Evolutionary conservation across 371 early-diverging fungal genomes (phyloP), one percentile per base, ranked within the genome.

Genomic region (Cokeromyces recurvatus): DNA sequence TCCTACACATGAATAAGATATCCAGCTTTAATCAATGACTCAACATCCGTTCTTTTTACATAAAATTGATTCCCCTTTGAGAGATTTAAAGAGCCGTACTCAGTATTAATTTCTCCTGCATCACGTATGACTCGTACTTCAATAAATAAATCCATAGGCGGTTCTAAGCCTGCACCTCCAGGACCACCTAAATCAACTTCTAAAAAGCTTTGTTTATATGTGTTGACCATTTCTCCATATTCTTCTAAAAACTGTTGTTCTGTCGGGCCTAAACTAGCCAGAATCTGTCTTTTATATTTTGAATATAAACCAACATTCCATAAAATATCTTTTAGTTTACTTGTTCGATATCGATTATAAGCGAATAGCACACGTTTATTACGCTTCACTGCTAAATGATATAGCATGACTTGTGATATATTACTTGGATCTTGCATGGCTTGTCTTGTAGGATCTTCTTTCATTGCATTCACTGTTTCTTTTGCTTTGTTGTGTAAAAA

Each of bases 361-460:
- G 91, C 91, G 59, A 95, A 82, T n/a, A 95, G 66, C 12, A 88
- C 82, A 2, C 93, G 87, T 43, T 92, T 93, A 78, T 89, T 90
- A 24, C 94, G 76, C 38, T 77, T 74, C 17, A 87, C 58, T 11
- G 79, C 61, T 16, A 75, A 61, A 39, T 78, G 70, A 38, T 82
- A 75, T 27, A 90, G 59, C 55, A 76, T 61, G n/a, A 70, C 46
- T 39, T 59, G 57, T 29, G 66, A 51, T 40, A 75, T 47, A 29
- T 64, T 62, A 41, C 69, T 63, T 2, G 67, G 51, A 32, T 49
- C 40, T 27, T 46, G 34, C 25, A 38, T 2, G 9, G 38, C 27
- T 15, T 51, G 36, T 31, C 32, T 22, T 38, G 38, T 38, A 4
- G 15, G 11, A 15, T 34, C 35, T 17, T 36, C 16, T 47, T 54